phyloP scores from a whole-genome alignment of 192 early-diverging fungal species.

The Umbelopsis ramanniana region DNA sequence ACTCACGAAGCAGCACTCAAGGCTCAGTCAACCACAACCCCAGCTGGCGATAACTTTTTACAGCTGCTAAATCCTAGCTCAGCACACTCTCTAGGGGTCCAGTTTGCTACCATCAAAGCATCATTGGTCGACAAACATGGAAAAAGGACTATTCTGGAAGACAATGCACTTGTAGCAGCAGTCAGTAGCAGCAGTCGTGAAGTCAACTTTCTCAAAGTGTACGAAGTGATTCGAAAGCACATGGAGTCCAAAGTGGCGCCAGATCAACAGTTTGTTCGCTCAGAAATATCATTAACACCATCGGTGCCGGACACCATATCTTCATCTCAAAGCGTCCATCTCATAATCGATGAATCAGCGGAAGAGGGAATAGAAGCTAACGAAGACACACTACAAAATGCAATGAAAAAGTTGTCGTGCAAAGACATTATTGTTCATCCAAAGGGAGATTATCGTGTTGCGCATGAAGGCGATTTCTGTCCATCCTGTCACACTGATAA shows the following conservation, averaged over 20 bases:
- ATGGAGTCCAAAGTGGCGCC: background rate
- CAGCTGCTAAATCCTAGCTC: background rate
- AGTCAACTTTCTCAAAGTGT: conserved; percentile 4
- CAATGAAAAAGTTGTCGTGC: background rate
- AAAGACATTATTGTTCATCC: background rate
- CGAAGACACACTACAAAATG: background rate
- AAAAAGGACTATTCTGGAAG: background rate
- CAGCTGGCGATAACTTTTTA: background rate
- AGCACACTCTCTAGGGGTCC: background rate
- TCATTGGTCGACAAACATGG: background rate
- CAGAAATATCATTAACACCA: background rate
- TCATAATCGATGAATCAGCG: conserved; percentile 1
- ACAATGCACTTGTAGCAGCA: background rate
- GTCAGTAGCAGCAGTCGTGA: background rate
- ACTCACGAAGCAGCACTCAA: background rate
- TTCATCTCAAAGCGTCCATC: background rate
- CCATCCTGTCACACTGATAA: conserved; percentile 36
- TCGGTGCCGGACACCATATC: background rate
- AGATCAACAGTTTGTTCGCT: background rate
- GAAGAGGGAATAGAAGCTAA: background rate
- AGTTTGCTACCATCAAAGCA: background rate
- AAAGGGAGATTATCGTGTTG: conserved; percentile 51
- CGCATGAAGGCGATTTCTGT: conserved; percentile 54
- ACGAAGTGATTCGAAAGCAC: background rate
- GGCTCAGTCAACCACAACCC: background rate